Conservation (phyloP, 495 filamentous ascomycete species). For the Cladorrhinum samala region DNA sequence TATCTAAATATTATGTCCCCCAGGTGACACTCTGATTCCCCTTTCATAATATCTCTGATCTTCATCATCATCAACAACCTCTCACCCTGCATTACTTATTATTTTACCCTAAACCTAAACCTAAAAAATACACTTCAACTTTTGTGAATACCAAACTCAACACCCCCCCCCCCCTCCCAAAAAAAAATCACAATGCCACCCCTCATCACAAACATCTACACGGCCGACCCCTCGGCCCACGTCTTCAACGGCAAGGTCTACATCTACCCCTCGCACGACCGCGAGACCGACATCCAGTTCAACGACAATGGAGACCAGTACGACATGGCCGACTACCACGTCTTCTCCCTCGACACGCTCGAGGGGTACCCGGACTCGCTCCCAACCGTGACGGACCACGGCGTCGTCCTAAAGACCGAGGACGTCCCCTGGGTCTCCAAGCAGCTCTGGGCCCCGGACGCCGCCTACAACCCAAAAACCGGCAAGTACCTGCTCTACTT, state of each 20-base stretch:
- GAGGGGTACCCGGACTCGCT: no score
- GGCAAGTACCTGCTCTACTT: constrained; percentile 62
- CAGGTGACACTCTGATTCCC: no score
- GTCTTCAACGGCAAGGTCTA: constrained; percentile 57
- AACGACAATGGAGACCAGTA: constrained; percentile 82
- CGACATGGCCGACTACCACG: constrained; percentile 70
- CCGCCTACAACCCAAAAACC: constrained; percentile 41
- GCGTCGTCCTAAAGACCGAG: constrained; percentile 45
- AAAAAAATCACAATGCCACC: constrained; percentile 29
- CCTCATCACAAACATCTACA: constrained; percentile 62
- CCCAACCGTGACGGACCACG: constrained; percentile 53
- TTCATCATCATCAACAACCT: no score
- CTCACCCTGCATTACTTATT: no score
- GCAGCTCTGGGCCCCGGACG: constrained; percentile 62
- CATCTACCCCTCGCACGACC: constrained; percentile 63
- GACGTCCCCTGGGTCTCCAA: constrained; percentile 59
- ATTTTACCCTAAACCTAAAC: no score
- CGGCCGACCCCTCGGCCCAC: constrained; percentile 62
- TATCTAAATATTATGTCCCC: no score
- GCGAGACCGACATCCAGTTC: constrained; percentile 53
- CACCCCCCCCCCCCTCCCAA: neutral
- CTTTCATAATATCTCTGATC: no score
- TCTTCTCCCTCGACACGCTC: constrained; percentile 50
- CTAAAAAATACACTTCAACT: no score
- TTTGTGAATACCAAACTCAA: no score